phyloP scores from a whole-genome alignment of 768 basidiomycete genomes.

The Mycena metata region DNA sequence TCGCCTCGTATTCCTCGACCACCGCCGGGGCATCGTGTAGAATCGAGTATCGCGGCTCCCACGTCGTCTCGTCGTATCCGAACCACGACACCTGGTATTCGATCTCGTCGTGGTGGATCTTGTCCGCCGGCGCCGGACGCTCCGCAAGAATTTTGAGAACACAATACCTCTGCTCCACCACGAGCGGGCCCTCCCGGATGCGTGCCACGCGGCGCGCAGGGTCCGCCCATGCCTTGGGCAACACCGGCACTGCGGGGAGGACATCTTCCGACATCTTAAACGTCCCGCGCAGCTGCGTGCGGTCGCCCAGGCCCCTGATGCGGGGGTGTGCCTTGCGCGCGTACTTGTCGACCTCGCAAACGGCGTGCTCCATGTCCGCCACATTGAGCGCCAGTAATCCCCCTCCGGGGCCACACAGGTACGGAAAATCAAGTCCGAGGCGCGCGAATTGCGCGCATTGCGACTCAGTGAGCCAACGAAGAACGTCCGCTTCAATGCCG shows the following conservation, averaged over 20 bases:
- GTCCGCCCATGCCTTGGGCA: slow-evolving; percentile 72
- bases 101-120: slow-evolving; percentile 39
- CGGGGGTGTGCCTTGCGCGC: slow-evolving; percentile 67
- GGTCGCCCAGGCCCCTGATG: slow-evolving; percentile 54
- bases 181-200: slow-evolving; percentile 54
- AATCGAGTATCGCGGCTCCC: slow-evolving; percentile 66
- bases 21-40: slow-evolving; percentile 62
- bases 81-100: slow-evolving; percentile 69
- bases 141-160: slow-evolving; percentile 55
- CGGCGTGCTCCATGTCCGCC: slow-evolving; percentile 81
- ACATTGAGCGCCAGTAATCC: slow-evolving; percentile 66
- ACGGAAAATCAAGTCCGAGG: slow-evolving; percentile 65
- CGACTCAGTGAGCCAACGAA: slow-evolving; percentile 72
- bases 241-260: slow-evolving; percentile 46
- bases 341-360: slow-evolving; percentile 88
- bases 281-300: slow-evolving; percentile 53
- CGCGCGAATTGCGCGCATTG: slow-evolving; percentile 74
- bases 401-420: slow-evolving; percentile 57
- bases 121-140: slow-evolving; percentile 47
- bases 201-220: slow-evolving; percentile 57
- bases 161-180: slow-evolving; percentile 60
- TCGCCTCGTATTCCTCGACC: slow-evolving; percentile 52
- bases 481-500: slow-evolving; percentile 67
- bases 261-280: slow-evolving; percentile 50
- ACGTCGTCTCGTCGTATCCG: slow-evolving; percentile 70